Evolutionary conservation across 768 basidiomycete genomes (phyloP).

Genomic region (Psilocybe sp.): DNA sequence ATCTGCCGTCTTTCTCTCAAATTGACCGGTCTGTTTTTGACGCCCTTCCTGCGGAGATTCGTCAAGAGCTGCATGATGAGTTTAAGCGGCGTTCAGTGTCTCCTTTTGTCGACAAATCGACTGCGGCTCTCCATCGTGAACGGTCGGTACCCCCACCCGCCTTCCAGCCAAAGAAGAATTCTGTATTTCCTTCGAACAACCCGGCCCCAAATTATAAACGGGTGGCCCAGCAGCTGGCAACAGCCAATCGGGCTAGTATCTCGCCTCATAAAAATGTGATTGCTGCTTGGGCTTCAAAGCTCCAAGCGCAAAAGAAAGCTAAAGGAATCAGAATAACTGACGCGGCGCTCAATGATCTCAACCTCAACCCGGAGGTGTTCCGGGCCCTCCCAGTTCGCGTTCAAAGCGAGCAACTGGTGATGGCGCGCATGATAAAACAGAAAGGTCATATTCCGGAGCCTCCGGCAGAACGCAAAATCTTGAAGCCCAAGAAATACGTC

Average conservation of each 20-base stretch:
- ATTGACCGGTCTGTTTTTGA: constrained; percentile 69
- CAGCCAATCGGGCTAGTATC: constrained; percentile 41
- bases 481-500: constrained; percentile 49
- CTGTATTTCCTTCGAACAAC: constrained; percentile 28
- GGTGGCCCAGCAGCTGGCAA: constrained; percentile 63
- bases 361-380: constrained; percentile 76
- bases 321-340: constrained; percentile 45
- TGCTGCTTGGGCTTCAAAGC: constrained; percentile 29
- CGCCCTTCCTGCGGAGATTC: constrained; percentile 67
- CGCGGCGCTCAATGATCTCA: constrained; percentile 57
- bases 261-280: constrained; percentile 30
- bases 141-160: neutral
- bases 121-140: constrained; percentile 4
- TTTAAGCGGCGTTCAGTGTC: constrained; percentile 61
- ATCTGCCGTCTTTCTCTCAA: constrained; percentile 73
- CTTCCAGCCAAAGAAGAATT: neutral
- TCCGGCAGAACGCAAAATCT: constrained; percentile 43
- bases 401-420: constrained; percentile 73
- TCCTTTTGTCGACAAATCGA: constrained; percentile 29
- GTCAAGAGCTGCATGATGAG: constrained; percentile 64
- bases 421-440: constrained; percentile 48
- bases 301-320: constrained; percentile 18
- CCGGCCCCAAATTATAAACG: constrained; percentile 45
- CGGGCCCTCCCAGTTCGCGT: constrained; percentile 57
- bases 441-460: constrained; percentile 37